Evolutionary conservation across 306 rosid species (phyloP).

Genomic region (Carpinus viminea): DNA sequence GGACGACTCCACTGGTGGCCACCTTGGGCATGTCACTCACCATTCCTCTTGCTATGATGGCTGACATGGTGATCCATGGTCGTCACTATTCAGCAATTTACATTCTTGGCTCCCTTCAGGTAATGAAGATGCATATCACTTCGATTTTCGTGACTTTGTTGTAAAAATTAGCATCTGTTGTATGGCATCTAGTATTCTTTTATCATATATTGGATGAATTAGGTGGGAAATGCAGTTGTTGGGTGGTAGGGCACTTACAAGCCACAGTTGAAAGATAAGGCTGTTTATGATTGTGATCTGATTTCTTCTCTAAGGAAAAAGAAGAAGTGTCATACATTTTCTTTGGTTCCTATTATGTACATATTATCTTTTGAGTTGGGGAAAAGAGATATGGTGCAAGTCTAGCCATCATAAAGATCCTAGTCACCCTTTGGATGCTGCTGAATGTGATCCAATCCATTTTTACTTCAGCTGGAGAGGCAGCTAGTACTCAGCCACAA

Average conservation of each 20-base stretch:
- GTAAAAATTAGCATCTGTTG: background rate
- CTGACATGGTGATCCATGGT: slow-evolving; percentile 95
- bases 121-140: slow-evolving; percentile 20
- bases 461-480: no score
- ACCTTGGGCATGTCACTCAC: slow-evolving; percentile 99
- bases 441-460: no score
- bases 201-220: background rate
- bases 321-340: no score
- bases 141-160: background rate
- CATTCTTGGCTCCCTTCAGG: slow-evolving; percentile 94
- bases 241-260: background rate
- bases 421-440: no score
- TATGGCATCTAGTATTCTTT: background rate
- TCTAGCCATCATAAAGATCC: no score
- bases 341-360: no score
- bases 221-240: background rate
- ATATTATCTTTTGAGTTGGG: no score
- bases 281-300: no score
- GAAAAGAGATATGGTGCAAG: no score
- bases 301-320: no score
- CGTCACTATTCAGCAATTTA: slow-evolving; percentile 89
- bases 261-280: no score
- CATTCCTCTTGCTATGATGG: slow-evolving; percentile 97
- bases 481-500: no score
- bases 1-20: slow-evolving; percentile 99